phyloP scores from a whole-genome alignment of 2,329 filamentous ascomycete genomes.

The Penicillium sp. region DNA sequence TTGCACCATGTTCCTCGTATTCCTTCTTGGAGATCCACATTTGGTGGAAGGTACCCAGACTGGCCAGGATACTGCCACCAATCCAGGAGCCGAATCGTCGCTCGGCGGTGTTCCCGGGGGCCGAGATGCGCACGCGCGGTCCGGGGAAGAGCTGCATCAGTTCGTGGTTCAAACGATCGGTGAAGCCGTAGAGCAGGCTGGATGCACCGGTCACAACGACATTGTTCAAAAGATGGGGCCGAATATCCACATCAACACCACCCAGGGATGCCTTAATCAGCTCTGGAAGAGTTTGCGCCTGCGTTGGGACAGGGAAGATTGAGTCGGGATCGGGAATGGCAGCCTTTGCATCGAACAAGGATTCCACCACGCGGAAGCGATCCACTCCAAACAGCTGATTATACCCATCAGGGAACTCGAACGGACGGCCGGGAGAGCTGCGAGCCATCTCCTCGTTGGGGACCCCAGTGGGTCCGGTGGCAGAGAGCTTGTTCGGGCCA shows the following conservation, averaged over 20 bases:
- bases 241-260: constrained; percentile 82
- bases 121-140: constrained; percentile 80
- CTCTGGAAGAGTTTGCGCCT: constrained; percentile 75
- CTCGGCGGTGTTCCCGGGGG: constrained; percentile 80
- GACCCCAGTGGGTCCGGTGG: constrained; percentile 48
- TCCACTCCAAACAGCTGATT: constrained; percentile 93
- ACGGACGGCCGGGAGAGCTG: constrained; percentile 72
- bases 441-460: constrained; percentile 72
- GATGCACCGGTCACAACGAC: constrained; percentile 89
- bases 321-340: constrained; percentile 54
- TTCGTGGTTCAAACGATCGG: constrained; percentile 82
- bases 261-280: constrained; percentile 73
- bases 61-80: constrained; percentile 90
- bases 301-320: constrained; percentile 52
- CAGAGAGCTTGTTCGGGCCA: constrained; percentile 64
- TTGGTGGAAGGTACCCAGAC: constrained; percentile 95
- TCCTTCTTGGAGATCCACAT: constrained; percentile 99
- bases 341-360: constrained; percentile 81
- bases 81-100: constrained; percentile 92
- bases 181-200: constrained; percentile 84
- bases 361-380: constrained; percentile 79
- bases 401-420: constrained; percentile 94
- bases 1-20: constrained; percentile 88
- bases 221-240: constrained; percentile 76
- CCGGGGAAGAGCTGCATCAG: constrained; percentile 76